phyloP scores from a whole-genome alignment of 176 grass and related monocot species.

The Saccharum spontaneum region DNA sequence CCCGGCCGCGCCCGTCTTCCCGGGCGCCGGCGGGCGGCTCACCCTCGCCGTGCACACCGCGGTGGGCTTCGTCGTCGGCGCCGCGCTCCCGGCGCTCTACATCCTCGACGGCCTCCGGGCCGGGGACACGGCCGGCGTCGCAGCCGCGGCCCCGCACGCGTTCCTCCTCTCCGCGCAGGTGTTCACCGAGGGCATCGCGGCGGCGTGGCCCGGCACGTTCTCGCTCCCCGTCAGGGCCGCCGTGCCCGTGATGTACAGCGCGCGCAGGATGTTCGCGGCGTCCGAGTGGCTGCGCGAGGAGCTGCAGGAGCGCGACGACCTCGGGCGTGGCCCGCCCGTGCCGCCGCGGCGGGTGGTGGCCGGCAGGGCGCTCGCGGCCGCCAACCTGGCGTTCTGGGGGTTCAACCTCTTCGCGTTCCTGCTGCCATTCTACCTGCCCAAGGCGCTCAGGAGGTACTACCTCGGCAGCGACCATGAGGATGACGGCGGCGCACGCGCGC shows the following conservation, averaged over 20 bases:
- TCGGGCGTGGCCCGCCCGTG: slow-evolving; percentile 16
- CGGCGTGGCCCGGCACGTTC: slow-evolving; percentile 55
- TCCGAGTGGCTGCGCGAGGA: slow-evolving; percentile 64
- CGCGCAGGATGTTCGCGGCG: slow-evolving; percentile 69
- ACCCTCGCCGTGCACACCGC: slow-evolving; percentile 48
- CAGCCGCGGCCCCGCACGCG: slow-evolving; percentile 59
- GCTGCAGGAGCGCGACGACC: slow-evolving; percentile 41
- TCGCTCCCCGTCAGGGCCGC: slow-evolving; percentile 71
- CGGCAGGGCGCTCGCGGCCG: slow-evolving; percentile 55
- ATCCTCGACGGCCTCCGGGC: slow-evolving; percentile 65
- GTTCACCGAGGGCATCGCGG: slow-evolving; percentile 67
- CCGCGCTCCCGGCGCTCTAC: slow-evolving; percentile 66
- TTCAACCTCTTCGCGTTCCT: slow-evolving; percentile 76
- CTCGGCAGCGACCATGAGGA: not conserved
- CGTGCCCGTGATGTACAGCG: slow-evolving; percentile 67
- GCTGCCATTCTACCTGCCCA: slow-evolving; percentile 73
- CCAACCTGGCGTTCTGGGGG: slow-evolving; percentile 65
- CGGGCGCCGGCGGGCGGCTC: slow-evolving; percentile 20
- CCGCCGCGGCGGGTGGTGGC: slow-evolving; percentile 32
- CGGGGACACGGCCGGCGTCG: slow-evolving; percentile 43
- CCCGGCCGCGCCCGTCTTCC: slow-evolving; percentile 41
- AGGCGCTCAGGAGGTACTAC: slow-evolving; percentile 60
- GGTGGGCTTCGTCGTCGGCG: slow-evolving; percentile 49
- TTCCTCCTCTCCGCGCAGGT: slow-evolving; percentile 84
- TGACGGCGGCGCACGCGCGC: not conserved